A percentile compares a stretch with the other conserved stretches of the same genome.
These are phyloP conservation scores for Hymenoscyphus scutula DNA, from an alignment of 2,329 filamentous ascomycete genomes.

Conservation along the genomic window DNA sequence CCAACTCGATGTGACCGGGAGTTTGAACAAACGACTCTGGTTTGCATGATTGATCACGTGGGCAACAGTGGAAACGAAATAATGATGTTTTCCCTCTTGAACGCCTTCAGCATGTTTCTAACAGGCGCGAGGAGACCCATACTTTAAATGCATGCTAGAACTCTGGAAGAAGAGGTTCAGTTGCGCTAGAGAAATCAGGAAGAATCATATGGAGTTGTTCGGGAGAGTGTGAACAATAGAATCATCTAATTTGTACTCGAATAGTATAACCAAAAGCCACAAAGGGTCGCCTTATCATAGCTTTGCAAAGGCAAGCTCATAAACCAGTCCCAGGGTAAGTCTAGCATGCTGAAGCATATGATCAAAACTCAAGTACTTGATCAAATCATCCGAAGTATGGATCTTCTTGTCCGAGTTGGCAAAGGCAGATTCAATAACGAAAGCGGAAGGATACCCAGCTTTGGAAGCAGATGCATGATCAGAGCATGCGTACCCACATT, in stretches of 20 bases:
- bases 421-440: slow-evolving; percentile 74
- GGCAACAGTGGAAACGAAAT: neutral
- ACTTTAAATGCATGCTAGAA: too few relatives aligned
- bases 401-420: slow-evolving; percentile 66
- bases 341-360: slow-evolving; percentile 91
- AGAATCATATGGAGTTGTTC: neutral
- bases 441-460: slow-evolving; percentile 71
- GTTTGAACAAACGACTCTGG: neutral
- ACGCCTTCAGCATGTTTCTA: neutral
- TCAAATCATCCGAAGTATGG: slow-evolving; percentile 66
- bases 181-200: neutral
- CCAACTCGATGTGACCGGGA: neutral
- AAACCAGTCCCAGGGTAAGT: slow-evolving; percentile 78
- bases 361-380: slow-evolving; percentile 74
- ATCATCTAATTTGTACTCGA: neutral
- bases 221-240: neutral
- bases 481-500: slow-evolving; percentile 83
- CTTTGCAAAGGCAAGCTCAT: slow-evolving; percentile 77
- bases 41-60: slow-evolving; percentile 1
- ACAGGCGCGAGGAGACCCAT: neutral
- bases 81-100: neutral
- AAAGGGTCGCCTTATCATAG: neutral
- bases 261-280: neutral
- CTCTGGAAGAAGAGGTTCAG: too few relatives aligned
- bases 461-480: slow-evolving; percentile 73